Conservation (phyloP, 176 grass and related monocot genomes). For the Eleusine indica region DNA sequence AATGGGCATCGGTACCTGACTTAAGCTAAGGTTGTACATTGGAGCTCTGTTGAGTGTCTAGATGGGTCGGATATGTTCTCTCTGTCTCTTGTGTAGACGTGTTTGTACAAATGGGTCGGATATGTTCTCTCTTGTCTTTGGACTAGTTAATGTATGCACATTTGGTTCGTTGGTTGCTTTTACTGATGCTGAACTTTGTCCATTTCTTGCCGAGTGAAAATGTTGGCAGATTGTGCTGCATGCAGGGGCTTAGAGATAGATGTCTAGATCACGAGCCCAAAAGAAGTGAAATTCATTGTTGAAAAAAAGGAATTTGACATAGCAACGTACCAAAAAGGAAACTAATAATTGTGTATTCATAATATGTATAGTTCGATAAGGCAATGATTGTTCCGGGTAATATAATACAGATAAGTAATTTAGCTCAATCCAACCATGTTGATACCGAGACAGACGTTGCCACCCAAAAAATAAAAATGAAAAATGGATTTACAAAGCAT, state of each 20-base stretch:
- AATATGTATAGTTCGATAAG: not conserved
- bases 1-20: not conserved
- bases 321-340: not conserved
- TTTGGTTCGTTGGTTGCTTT: slow-evolving; percentile 15
- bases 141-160: slow-evolving; percentile 9
- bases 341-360: not conserved
- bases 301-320: no score
- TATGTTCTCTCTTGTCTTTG: not conserved
- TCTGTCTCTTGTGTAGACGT: not conserved
- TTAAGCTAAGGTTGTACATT: slow-evolving; percentile 30
- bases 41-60: not conserved
- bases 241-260: not conserved
- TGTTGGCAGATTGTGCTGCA: not conserved
- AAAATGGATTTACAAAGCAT: not conserved
- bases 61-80: not conserved
- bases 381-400: not conserved
- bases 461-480: not conserved
- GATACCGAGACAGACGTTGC: not conserved
- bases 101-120: slow-evolving; percentile 7
- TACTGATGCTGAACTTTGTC: no score
- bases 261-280: not conserved
- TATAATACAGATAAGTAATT: not conserved
- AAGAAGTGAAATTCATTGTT: not conserved
- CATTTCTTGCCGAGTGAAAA: slow-evolving; percentile 15
- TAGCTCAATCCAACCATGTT: not conserved